phyloP scores from a whole-genome alignment of 164 flowering plant species.

The Piper longum region DNA sequence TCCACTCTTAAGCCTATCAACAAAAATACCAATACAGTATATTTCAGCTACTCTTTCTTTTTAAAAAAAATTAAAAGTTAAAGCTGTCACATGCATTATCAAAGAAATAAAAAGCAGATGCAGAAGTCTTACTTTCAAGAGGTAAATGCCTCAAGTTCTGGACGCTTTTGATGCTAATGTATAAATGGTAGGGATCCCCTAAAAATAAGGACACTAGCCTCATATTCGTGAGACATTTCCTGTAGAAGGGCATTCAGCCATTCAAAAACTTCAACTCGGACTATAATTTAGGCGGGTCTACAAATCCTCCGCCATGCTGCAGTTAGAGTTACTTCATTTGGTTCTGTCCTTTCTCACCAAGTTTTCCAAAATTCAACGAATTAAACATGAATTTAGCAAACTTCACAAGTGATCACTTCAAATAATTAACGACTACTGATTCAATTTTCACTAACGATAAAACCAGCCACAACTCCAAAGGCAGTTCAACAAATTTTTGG shows the following conservation, averaged over 20 bases:
- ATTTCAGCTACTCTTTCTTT: neutral
- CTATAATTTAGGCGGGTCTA: neutral
- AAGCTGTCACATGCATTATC: neutral
- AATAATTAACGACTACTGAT: too few species aligned
- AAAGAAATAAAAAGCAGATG: too few species aligned
- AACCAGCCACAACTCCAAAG: too few species aligned
- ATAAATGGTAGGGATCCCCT: constrained; percentile 39
- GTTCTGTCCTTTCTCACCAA: neutral
- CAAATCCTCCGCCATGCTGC: neutral
- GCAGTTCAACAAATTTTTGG: too few species aligned
- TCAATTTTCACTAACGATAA: too few species aligned
- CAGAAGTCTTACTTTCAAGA: neutral
- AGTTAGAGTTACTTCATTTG: neutral
- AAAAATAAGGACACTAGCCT: constrained; percentile 26
- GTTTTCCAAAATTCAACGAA: neutral
- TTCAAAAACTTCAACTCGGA: neutral
- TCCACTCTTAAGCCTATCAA: too few species aligned
- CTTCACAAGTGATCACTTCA: too few species aligned
- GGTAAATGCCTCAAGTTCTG: constrained; percentile 20
- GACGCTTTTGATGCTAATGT: constrained; percentile 47
- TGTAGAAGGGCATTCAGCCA: constrained; percentile 16
- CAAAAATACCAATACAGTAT: too few species aligned
- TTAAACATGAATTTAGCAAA: neutral
- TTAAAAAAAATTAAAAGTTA: too few species aligned
- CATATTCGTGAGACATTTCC: constrained; percentile 42